Percentiles rank a stretch among this genome's conserved stretches.
Evolutionary conservation across 1,139 yeast genomes (phyloP).

Genomic region (Oligophagozyma castellii): DNA sequence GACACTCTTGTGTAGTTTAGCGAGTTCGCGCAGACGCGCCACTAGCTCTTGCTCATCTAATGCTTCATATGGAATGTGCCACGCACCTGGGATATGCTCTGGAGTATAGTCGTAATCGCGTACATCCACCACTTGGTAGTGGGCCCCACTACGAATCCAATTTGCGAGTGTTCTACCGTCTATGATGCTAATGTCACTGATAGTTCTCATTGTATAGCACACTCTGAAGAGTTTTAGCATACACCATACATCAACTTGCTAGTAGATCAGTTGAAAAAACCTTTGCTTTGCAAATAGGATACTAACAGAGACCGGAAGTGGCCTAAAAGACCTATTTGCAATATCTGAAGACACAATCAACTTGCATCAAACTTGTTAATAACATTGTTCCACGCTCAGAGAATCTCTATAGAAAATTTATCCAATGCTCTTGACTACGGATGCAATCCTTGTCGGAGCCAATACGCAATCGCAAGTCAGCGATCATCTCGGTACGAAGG

Average conservation of each 20-base stretch:
- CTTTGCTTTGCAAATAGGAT: too few species aligned
- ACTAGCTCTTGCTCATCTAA: slow-evolving; percentile 61
- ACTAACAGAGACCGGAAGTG: too few species aligned
- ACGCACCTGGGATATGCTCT: slow-evolving; percentile 25
- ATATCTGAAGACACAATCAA: too few species aligned
- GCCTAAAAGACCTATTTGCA: too few species aligned
- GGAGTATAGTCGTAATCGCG: slow-evolving; percentile 70
- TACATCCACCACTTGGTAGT: slow-evolving; percentile 70
- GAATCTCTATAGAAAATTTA: neutral
- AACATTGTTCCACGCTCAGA: neutral
- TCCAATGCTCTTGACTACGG: slow-evolving; percentile 17
- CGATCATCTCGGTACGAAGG: slow-evolving; percentile 34
- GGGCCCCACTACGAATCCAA: slow-evolving; percentile 18
- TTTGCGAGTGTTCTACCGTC: slow-evolving; percentile 14
- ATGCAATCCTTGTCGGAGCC: slow-evolving; percentile 66
- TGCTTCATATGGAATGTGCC: slow-evolving; percentile 17
- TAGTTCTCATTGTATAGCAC: too few species aligned
- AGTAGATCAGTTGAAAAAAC: too few species aligned
- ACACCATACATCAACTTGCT: too few species aligned
- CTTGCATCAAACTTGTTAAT: neutral
- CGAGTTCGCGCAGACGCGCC: slow-evolving; percentile 49
- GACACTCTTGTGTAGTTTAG: too few species aligned
- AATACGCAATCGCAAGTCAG: slow-evolving; percentile 60
- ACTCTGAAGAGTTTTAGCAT: too few species aligned
- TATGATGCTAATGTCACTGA: slow-evolving; percentile 14